Evolutionary conservation across 768 basidiomycete genomes (phyloP), one percentile per base, ranked within the genome.

Genomic region (Daedaleopsis sinensis): DNA sequence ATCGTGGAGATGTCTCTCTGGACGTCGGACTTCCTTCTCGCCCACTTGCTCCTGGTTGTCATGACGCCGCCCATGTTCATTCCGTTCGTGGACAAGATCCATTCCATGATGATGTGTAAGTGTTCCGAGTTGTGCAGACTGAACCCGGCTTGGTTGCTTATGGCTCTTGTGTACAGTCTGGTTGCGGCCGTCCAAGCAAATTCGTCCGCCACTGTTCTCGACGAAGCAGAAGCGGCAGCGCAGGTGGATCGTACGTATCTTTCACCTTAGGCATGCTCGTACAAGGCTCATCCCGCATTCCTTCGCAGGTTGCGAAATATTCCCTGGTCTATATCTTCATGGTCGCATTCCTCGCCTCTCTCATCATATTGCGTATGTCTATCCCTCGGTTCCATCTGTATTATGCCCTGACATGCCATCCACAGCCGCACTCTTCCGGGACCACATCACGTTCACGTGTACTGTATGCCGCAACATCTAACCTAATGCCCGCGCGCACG

Each of bases 1-100:
- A 93, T 96, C 60, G 93, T 98, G 65, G 96, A 98, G 77, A 92
- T 98, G 89, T 93, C 93, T 24, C 78, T 98, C 16, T 98, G 96
- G 91, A 90, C 89, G 50, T 96, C 94, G 8, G 97, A 98, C 78
- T 97, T 98, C 80, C 76, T 98, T 44, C 80, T 94, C 52, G 90
- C 81, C 5, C 93, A 94, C 70, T 76, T 98, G 58, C 82, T 98
- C 12, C 78, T 98, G 66, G 84, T 97, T 73, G 86, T 97, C 68
- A 78, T 98, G 74, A 92, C 94, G 8, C 87, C 88, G 16, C 91
- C 93, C 0, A 80, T 90, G 61, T 73, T 96, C 67, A 87, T 98
- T 55, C 97, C 97, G 0, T 96, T 88, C 74, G 75, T 89, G 64
- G 95, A 97, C 78, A 86, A 85, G 57, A 63, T 96, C 54, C 97